Conservation (phyloP, 1,284 basidiomycete species). For the Stygiomarasmius scandens region DNA sequence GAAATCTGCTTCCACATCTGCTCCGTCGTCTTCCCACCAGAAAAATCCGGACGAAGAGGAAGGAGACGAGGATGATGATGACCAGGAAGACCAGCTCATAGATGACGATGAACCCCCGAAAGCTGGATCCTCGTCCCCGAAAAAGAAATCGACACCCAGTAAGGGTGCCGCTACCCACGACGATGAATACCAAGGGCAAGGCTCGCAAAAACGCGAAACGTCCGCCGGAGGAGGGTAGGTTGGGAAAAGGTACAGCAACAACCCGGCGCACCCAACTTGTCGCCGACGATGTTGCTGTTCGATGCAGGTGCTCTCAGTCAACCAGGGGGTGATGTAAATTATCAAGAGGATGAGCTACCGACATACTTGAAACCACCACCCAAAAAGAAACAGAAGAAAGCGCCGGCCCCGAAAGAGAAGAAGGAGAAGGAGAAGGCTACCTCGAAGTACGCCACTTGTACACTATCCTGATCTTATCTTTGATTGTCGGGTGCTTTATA, state of each 20-base stretch:
- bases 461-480: neutral
- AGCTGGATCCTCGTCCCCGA: slow-evolving; percentile 28
- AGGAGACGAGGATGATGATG: slow-evolving; percentile 45
- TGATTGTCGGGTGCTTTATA: slow-evolving; percentile 2
- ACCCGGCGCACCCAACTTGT: slow-evolving; percentile 34
- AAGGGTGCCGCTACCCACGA: slow-evolving; percentile 32
- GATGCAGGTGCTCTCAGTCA: slow-evolving; percentile 14
- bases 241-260: slow-evolving; percentile 37
- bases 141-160: slow-evolving; percentile 38
- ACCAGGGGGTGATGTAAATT: neutral
- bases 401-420: slow-evolving; percentile 27
- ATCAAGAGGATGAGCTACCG: neutral
- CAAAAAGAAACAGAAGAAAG: slow-evolving; percentile 35
- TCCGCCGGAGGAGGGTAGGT: slow-evolving; percentile 40
- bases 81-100: slow-evolving; percentile 77
- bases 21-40: slow-evolving; percentile 22
- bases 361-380: neutral
- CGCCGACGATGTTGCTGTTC: slow-evolving; percentile 40
- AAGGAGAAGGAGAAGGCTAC: slow-evolving; percentile 21
- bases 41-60: slow-evolving; percentile 27
- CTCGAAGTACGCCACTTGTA: slow-evolving; percentile 20
- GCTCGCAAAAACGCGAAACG: slow-evolving; percentile 47
- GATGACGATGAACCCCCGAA: slow-evolving; percentile 60
- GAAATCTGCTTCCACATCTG: slow-evolving; percentile 16
- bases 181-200: slow-evolving; percentile 41